Conservation (phyloP, 129 eudicot species). For the Saposhnikovia divaricata region DNA sequence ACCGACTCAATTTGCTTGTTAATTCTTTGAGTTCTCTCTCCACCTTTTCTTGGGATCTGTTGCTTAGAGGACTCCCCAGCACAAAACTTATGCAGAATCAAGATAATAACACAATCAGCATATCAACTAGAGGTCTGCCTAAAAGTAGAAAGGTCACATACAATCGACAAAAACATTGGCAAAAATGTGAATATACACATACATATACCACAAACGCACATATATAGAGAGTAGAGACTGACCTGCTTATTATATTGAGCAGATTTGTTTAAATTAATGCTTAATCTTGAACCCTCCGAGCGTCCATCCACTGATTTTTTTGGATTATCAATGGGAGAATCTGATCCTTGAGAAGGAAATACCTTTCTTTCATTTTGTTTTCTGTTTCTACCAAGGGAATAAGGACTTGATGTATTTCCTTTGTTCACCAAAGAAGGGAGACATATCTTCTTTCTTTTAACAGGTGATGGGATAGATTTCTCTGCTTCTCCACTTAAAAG, state of each 20-base stretch:
- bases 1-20: conserved; percentile 3
- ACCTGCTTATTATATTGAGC: neutral
- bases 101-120: neutral
- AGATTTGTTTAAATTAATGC: conserved; percentile 6
- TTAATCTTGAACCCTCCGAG: conserved; percentile 7
- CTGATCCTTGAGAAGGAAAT: neutral
- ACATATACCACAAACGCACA: neutral
- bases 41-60: neutral
- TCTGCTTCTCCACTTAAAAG: neutral
- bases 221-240: neutral
- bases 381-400: conserved; percentile 6
- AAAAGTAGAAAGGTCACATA: neutral
- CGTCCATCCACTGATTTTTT: conserved; percentile 6
- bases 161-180: too few relatives aligned
- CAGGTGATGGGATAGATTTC: conserved; percentile 12
- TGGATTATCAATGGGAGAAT: conserved; percentile 8
- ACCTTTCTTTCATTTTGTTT: conserved; percentile 10
- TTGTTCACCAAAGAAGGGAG: conserved; percentile 21
- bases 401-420: neutral
- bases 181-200: too few relatives aligned
- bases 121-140: neutral
- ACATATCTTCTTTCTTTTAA: conserved; percentile 20
- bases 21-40: neutral
- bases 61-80: conserved; percentile 15
- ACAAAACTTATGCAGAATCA: conserved; percentile 4